Base-by-base conservation (phyloP, 345 rosid species). In the Hibiscus mutabilis region DNA sequence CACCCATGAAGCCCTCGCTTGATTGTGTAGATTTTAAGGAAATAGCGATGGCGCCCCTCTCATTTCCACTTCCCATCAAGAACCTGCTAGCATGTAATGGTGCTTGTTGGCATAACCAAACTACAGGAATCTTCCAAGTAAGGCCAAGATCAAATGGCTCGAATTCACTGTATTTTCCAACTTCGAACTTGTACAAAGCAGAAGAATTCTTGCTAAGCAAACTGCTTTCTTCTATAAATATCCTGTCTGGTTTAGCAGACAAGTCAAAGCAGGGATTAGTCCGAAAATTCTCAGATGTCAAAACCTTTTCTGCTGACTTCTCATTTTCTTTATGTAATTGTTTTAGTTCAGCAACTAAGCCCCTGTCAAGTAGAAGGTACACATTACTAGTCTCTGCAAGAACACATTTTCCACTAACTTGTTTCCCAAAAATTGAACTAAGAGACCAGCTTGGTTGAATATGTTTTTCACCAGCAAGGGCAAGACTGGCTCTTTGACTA, bases 21-120 rank as follows among this genome's bases (percentile, higher is more conserved):
- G 69, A 58, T n/a, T 80, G 78, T 16, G 92, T 80, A 27, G 91
- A 82, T 81, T 81, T 89, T 78, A 95, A 83, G 73, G 85, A 83
- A 81, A 95, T 88, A 66, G 98, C 96, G 79, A 90, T 92, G 57
- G 98, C 93, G 72, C 97, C 99, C 70, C 96, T 90, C 83, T 92
- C 97, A 57, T 96, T 96, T 67, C 97, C 98, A 73, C 96, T 96
- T 31, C 98, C 99, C 99, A 92, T 96, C 81, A 92, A 80, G 62
- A 92, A 92, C 82, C 98, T 89, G 74, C 79, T 87, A 14, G 86
- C 85, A 72, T 78, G 97, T 66, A 92, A 83, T 47, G 97, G 99
- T 71, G 91, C 83, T 53, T 81, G 86, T 80, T 79, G 78, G 57
- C 86, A 82, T 11, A 91, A 83, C 99, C 98, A 96, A 59, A 75